Conservation (phyloP, 108 stramenopile genomes). For the Parmales sp. region DNA sequence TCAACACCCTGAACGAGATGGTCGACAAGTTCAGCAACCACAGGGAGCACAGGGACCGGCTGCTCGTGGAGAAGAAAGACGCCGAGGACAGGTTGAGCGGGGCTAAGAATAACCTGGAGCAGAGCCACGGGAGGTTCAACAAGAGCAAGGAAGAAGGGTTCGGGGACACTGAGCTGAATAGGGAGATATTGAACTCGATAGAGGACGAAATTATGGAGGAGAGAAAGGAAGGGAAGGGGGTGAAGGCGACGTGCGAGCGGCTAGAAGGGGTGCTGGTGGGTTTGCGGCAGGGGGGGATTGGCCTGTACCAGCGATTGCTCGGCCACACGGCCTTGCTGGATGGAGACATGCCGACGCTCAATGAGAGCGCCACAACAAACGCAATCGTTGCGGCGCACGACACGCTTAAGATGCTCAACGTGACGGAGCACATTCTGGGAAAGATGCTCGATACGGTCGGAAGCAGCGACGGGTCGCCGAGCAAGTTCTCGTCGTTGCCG, state of each 20-base stretch:
- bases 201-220: conserved; percentile 30
- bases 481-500: neutral
- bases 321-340: conserved; percentile 39
- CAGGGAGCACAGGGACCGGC: conserved; percentile 28
- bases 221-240: conserved; percentile 40
- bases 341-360: conserved; percentile 28
- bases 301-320: conserved; percentile 50
- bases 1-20: conserved; percentile 53
- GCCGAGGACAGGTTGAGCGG: conserved; percentile 40
- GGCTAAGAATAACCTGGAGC: conserved; percentile 35
- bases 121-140: conserved; percentile 31
- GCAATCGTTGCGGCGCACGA: conserved; percentile 38
- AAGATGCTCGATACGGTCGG: conserved; percentile 40
- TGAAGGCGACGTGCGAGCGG: conserved; percentile 46
- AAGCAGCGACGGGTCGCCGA: conserved; percentile 26
- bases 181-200: conserved; percentile 41
- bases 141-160: conserved; percentile 39
- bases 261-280: conserved; percentile 49
- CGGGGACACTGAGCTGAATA: conserved; percentile 47
- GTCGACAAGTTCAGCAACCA: conserved; percentile 44
- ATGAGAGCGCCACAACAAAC: conserved; percentile 33
- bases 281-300: conserved; percentile 50
- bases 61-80: conserved; percentile 45
- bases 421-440: conserved; percentile 31
- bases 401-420: conserved; percentile 36